Conservation (phyloP, 1,139 yeast genomes). For the Candida glucosophila region DNA sequence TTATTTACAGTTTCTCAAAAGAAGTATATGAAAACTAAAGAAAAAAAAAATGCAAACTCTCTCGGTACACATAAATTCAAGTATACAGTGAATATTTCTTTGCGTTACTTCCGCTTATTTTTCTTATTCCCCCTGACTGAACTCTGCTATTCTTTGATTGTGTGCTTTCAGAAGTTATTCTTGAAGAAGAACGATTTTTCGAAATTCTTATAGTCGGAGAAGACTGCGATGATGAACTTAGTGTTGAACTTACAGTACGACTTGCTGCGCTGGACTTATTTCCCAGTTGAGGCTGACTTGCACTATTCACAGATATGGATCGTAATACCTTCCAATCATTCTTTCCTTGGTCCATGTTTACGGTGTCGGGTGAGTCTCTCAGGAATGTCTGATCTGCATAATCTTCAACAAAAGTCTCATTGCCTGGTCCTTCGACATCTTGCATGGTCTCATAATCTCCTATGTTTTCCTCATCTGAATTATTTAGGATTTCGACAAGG, state of each 20-base stretch:
- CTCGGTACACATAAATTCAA: no score
- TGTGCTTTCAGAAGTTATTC: constrained; percentile 19
- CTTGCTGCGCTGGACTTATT: constrained; percentile 41
- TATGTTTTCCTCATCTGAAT: constrained; percentile 29
- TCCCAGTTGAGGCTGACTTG: constrained; percentile 27
- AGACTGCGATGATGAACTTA: constrained; percentile 39
- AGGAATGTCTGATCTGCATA: constrained; percentile 6
- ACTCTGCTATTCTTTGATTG: constrained; percentile 17
- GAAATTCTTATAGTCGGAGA: constrained; percentile 23
- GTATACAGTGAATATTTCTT: constrained; percentile 2
- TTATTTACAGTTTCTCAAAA: background rate
- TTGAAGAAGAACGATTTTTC: constrained; percentile 25
- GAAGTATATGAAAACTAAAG: background rate
- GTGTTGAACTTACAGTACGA: constrained; percentile 36
- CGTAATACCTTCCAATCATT: constrained; percentile 35
- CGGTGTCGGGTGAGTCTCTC: constrained; percentile 7
- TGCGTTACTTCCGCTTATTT: constrained; percentile 19
- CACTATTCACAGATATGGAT: constrained; percentile 30
- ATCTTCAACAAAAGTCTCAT: constrained; percentile 10
- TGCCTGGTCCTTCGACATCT: constrained; percentile 5
- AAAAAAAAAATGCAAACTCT: no score
- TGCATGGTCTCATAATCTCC: constrained; percentile 4
- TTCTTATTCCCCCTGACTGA: constrained; percentile 32
- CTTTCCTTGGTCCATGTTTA: no score
- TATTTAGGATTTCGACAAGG: constrained; percentile 22